Evolutionary conservation across 179 eudicot species (phyloP).

Genomic region (Gypsophila paniculata): DNA sequence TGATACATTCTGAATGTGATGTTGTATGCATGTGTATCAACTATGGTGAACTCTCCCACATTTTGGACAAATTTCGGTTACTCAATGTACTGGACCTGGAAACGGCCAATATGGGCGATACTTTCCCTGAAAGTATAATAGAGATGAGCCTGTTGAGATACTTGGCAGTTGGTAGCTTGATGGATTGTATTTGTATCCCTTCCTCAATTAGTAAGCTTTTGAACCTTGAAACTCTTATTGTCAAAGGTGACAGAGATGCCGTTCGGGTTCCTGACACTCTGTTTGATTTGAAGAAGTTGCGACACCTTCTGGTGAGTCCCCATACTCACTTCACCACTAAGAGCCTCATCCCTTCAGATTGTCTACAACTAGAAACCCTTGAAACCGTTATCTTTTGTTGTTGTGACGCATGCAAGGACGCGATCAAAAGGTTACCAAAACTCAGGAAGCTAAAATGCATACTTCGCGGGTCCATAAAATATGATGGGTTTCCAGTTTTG

Average conservation of each 20-base stretch:
- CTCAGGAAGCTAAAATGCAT: constrained; percentile 10
- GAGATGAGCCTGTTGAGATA: background rate
- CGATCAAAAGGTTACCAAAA: background rate
- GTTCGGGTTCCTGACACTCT: background rate
- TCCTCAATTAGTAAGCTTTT: constrained; percentile 2
- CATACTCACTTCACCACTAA: background rate
- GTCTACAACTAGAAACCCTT: background rate
- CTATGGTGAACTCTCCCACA: background rate
- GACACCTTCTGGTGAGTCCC: background rate
- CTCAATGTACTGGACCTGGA: constrained; percentile 7
- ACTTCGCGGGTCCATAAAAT: background rate
- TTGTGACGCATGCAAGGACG: background rate
- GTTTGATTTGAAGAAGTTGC: background rate
- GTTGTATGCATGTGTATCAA: background rate
- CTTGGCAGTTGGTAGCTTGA: background rate
- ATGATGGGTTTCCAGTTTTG: background rate
- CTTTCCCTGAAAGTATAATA: background rate
- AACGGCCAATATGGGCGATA: background rate
- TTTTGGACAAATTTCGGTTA: background rate
- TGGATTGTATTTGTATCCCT: background rate
- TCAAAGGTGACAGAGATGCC: background rate
- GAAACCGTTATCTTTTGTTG: background rate
- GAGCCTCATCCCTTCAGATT: background rate
- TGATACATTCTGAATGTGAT: background rate
- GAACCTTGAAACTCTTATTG: background rate